Conservation (phyloP, 371 early-diverging fungal species). For the Apophysomyces elegans region DNA sequence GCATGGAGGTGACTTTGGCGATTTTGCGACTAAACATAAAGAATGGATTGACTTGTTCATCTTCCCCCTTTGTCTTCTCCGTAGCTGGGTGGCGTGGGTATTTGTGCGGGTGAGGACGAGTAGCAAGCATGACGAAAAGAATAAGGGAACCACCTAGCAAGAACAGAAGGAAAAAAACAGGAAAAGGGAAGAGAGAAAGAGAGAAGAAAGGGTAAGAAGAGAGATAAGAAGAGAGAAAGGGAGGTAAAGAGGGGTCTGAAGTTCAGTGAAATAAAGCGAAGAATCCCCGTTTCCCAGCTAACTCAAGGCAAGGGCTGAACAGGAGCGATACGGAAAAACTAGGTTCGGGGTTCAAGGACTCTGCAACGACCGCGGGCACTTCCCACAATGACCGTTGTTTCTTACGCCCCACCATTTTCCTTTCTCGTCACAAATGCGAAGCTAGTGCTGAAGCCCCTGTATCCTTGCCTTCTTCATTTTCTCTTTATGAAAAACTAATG, state of each 20-base stretch:
- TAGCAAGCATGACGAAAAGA: conserved; percentile 5
- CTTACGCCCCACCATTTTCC: conserved; percentile 6
- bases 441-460: neutral
- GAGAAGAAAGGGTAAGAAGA: conserved; percentile 12
- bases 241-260: conserved; percentile 17
- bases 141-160: neutral
- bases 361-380: neutral
- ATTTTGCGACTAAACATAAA: conserved; percentile 28
- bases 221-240: conserved; percentile 8
- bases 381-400: neutral
- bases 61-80: conserved; percentile 13
- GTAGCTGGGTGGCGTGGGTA: conserved; percentile 9
- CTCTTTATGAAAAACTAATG: neutral
- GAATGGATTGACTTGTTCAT: conserved; percentile 21
- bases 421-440: neutral
- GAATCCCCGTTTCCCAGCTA: conserved; percentile 8
- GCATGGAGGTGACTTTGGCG: conserved; percentile 21
- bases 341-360: conserved; percentile 12
- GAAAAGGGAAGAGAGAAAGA: conserved; percentile 9
- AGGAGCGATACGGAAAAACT: conserved; percentile 13
- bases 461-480: neutral
- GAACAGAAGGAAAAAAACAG: neutral
- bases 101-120: conserved; percentile 9
- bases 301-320: neutral
- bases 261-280: conserved; percentile 2